Conservation (phyloP, 1,284 basidiomycete genomes). For the Moesziomyces sp. region DNA sequence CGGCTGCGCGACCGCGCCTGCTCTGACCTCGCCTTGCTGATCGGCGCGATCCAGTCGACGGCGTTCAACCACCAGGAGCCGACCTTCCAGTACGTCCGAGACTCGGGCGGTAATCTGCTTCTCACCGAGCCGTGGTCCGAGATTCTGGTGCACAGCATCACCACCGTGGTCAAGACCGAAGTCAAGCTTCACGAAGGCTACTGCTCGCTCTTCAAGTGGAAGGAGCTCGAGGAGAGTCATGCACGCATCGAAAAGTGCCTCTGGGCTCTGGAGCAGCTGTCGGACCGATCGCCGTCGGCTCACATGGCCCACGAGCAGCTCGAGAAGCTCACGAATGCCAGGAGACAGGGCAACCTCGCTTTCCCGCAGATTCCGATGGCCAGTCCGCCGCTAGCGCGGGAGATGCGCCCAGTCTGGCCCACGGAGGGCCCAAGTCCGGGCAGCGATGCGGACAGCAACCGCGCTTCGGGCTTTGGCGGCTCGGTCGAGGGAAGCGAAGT, state of each 20-base stretch:
- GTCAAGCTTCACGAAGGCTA: constrained; percentile 24
- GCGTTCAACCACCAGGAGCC: constrained; percentile 10
- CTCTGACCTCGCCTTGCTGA: constrained; percentile 16
- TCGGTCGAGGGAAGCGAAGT: neutral
- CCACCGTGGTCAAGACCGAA: constrained; percentile 19
- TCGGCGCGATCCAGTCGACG: constrained; percentile 17
- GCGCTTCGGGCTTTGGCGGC: constrained; percentile 4
- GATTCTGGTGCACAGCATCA: constrained; percentile 25
- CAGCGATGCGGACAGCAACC: constrained; percentile 9
- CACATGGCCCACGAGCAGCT: constrained; percentile 16
- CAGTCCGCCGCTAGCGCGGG: constrained; percentile 2
- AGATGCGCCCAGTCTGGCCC: neutral
- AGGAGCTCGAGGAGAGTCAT: constrained; percentile 16
- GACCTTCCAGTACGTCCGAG: constrained; percentile 19
- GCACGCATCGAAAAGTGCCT: constrained; percentile 12
- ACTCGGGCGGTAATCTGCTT: constrained; percentile 20
- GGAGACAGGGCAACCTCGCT: neutral
- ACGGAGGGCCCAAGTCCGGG: constrained; percentile 1
- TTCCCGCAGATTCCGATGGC: constrained; percentile 21
- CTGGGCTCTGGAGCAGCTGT: constrained; percentile 20
- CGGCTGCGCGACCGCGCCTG: constrained; percentile 20
- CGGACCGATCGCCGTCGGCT: constrained; percentile 18
- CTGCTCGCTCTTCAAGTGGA: constrained; percentile 19
- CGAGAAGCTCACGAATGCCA: constrained; percentile 2
- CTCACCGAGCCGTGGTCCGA: constrained; percentile 27